Percentiles rank a stretch among this genome's conserved stretches.
phyloP scores from a whole-genome alignment of 2,329 filamentous ascomycete genomes.

The Ascochyta fabae region DNA sequence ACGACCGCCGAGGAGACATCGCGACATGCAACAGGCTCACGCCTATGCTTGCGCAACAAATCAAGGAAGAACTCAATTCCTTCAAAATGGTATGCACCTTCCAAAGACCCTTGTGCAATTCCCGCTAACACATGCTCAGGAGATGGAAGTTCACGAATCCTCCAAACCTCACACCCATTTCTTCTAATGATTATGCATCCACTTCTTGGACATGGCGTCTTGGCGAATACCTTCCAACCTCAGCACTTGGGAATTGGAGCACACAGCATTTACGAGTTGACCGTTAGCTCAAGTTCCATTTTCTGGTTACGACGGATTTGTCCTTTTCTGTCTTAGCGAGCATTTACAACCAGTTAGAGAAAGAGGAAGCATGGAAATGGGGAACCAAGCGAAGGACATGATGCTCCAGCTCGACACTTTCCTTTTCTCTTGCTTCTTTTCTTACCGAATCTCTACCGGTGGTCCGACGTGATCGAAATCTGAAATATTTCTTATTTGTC shows the following conservation, averaged over 20 bases:
- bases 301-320: constrained; percentile 52
- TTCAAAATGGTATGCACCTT: constrained; percentile 90
- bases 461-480: constrained; percentile 25
- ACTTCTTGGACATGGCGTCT: constrained; percentile 51
- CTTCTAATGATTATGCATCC: constrained; percentile 73
- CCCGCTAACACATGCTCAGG: constrained; percentile 65
- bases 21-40: constrained; percentile 98
- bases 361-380: constrained; percentile 32
- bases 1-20: constrained; percentile 93
- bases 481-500: constrained; percentile 29
- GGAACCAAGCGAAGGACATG: constrained; percentile 33
- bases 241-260: constrained; percentile 45
- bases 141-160: constrained; percentile 99
- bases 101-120: background rate
- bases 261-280: constrained; percentile 51
- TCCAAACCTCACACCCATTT: constrained; percentile 99
- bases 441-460: constrained; percentile 30
- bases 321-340: constrained; percentile 51
- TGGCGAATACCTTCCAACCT: constrained; percentile 47
- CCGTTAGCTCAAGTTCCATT: constrained; percentile 46
- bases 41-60: constrained; percentile 96
- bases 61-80: constrained; percentile 98
- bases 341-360: constrained; percentile 48
- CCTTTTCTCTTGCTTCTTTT: constrained; percentile 38
- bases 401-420: constrained; percentile 34